Evolutionary conservation across 177 flowering plant species (phyloP).

Genomic region (Vitis hybrid): DNA sequence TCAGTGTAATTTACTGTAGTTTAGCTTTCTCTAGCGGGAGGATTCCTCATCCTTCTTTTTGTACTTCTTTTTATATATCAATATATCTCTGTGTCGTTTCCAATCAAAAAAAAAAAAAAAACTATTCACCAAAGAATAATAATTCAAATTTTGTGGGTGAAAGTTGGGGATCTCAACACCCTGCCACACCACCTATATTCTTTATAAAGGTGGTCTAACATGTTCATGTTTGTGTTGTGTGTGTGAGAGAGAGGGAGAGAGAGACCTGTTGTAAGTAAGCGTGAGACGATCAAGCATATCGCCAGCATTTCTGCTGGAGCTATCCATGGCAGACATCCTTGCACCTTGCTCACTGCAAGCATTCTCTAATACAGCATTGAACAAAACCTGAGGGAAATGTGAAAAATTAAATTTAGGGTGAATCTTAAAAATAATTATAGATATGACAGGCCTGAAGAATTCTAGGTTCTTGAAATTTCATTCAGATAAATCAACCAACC

Average conservation of each 20-base stretch:
- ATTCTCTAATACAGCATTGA: slow-evolving; percentile 91
- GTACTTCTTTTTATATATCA: too few relatives aligned
- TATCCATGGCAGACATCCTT: slow-evolving; percentile 99
- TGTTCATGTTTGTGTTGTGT: neutral
- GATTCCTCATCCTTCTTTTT: too few relatives aligned
- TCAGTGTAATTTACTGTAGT: too few relatives aligned
- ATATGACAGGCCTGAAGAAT: too few relatives aligned
- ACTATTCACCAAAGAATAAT: neutral
- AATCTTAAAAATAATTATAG: neutral
- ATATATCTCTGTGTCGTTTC: too few relatives aligned
- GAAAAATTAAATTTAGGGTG: neutral
- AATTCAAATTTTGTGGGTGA: too few relatives aligned
- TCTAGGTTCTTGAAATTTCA: too few relatives aligned
- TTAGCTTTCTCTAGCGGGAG: too few relatives aligned
- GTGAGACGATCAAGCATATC: slow-evolving; percentile 98
- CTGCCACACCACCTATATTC: too few relatives aligned
- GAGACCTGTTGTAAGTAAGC: slow-evolving; percentile 90
- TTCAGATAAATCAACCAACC: neutral
- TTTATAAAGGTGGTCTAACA: neutral
- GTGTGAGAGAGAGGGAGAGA: slow-evolving; percentile 20
- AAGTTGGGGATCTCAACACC: too few relatives aligned
- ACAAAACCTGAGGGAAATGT: slow-evolving; percentile 52
- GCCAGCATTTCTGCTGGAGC: slow-evolving; percentile 98
- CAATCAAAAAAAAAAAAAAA: too few relatives aligned
- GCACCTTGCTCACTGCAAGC: slow-evolving; percentile 99